Conservation (phyloP, 345 rosid genomes). For the Syzygium aqueum region DNA sequence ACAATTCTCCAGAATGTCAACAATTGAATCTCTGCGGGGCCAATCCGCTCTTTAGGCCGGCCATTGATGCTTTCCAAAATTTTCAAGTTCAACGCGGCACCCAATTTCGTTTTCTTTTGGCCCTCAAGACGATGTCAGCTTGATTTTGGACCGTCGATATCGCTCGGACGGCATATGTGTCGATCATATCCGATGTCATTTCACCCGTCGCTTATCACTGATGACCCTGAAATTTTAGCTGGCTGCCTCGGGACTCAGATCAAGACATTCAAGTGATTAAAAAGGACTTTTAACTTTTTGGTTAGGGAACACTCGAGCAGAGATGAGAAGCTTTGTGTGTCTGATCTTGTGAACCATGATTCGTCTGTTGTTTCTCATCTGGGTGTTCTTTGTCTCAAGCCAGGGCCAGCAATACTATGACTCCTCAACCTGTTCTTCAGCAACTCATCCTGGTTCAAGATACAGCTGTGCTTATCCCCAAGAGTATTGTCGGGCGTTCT, state of each 20-base stretch:
- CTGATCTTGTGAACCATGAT: conserved; percentile 12
- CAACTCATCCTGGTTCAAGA: conserved; percentile 30
- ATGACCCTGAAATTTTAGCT: background rate
- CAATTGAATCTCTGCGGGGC: background rate
- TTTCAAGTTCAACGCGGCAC: background rate
- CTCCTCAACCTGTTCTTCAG: conserved; percentile 15
- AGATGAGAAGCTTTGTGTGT: background rate
- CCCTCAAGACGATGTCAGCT: background rate
- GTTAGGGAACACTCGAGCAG: background rate
- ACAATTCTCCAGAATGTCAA: background rate
- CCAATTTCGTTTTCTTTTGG: background rate
- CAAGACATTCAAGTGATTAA: background rate
- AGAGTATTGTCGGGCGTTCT: conserved; percentile 27
- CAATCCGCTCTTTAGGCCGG: background rate
- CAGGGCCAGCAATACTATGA: conserved; percentile 29
- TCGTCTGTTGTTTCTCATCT: conserved; percentile 16
- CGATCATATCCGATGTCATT: background rate
- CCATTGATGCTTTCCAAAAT: background rate
- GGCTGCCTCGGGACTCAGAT: background rate
- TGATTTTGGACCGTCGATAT: background rate
- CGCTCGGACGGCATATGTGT: background rate
- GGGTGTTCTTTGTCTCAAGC: conserved; percentile 1
- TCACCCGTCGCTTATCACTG: background rate
- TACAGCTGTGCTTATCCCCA: conserved; percentile 26
- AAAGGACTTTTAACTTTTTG: background rate